Percentiles rank a stretch among this genome's conserved stretches.
Evolutionary conservation across 352 stramenopile genomes (phyloP).

Genomic region (Pythium rhizo-oryzae): DNA sequence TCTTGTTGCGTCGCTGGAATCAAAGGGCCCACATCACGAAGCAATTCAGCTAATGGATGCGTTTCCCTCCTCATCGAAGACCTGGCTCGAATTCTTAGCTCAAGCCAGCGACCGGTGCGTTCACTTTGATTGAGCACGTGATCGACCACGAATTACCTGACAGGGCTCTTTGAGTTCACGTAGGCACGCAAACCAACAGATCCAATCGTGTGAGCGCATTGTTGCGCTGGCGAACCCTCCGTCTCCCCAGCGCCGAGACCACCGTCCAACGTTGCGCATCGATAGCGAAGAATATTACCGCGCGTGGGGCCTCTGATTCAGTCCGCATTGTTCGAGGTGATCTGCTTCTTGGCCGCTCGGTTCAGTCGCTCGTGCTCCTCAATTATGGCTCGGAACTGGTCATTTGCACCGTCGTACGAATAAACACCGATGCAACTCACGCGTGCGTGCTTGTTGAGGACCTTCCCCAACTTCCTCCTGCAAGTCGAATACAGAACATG

Average conservation of each 20-base stretch:
- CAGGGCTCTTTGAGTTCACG: background rate
- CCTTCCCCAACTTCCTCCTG: constrained; percentile 91
- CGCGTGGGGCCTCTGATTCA: constrained; percentile 32
- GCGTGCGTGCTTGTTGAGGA: constrained; percentile 93
- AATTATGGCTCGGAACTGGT: constrained; percentile 68
- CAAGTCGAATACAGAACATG: constrained; percentile 42
- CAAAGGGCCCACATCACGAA: background rate
- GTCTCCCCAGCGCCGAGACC: background rate
- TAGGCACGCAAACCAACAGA: constrained; percentile 9
- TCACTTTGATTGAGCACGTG: too few relatives aligned
- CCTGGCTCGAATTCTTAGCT: constrained; percentile 51
- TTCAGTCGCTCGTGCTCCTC: constrained; percentile 2
- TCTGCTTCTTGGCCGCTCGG: background rate
- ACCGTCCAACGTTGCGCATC: background rate
- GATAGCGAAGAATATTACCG: constrained; percentile 37
- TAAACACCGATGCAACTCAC: constrained; percentile 95
- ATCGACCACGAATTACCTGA: too few relatives aligned
- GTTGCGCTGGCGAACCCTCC: background rate
- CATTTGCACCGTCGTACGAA: constrained; percentile 94
- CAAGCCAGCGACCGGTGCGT: constrained; percentile 34
- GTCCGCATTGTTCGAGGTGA: background rate
- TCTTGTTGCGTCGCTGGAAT: constrained; percentile 8
- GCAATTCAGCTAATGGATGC: background rate
- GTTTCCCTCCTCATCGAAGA: background rate
- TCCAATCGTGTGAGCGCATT: constrained; percentile 16